Conservation (phyloP, 371 early-diverging fungal genomes). For the Mortierella sp. region DNA sequence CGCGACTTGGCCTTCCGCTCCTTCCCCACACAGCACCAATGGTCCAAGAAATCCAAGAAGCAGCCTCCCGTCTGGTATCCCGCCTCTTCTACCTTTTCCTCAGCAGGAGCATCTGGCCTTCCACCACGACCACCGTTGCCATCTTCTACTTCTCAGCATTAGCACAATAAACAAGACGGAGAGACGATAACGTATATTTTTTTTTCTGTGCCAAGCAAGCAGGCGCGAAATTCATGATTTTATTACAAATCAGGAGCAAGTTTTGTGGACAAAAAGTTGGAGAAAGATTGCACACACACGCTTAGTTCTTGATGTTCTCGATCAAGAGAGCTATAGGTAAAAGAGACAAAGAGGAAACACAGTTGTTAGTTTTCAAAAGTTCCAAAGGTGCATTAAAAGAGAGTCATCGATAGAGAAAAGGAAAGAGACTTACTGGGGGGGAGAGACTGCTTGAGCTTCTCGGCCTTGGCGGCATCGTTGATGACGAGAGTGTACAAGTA, state of each 20-base stretch:
- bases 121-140: constrained; percentile 6
- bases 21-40: constrained; percentile 51
- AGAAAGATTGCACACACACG: constrained; percentile 18
- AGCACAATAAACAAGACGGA: background rate
- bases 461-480: constrained; percentile 96
- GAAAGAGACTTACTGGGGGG: constrained; percentile 78
- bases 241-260: constrained; percentile 39
- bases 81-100: background rate
- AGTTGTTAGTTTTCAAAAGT: background rate
- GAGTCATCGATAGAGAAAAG: no score
- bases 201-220: constrained; percentile 18
- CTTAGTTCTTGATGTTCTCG: constrained; percentile 52
- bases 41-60: constrained; percentile 22
- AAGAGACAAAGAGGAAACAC: background rate
- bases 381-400: no score
- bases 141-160: background rate
- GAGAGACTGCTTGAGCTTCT: constrained; percentile 95
- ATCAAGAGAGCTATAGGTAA: constrained; percentile 35
- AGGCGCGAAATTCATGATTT: constrained; percentile 22
- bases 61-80: background rate
- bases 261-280: constrained; percentile 12
- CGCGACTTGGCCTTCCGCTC: constrained; percentile 47
- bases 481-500: constrained; percentile 98
- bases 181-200: background rate
- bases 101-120: background rate